Conservation (phyloP, 345 rosid genomes). For the Trapa incisa region DNA sequence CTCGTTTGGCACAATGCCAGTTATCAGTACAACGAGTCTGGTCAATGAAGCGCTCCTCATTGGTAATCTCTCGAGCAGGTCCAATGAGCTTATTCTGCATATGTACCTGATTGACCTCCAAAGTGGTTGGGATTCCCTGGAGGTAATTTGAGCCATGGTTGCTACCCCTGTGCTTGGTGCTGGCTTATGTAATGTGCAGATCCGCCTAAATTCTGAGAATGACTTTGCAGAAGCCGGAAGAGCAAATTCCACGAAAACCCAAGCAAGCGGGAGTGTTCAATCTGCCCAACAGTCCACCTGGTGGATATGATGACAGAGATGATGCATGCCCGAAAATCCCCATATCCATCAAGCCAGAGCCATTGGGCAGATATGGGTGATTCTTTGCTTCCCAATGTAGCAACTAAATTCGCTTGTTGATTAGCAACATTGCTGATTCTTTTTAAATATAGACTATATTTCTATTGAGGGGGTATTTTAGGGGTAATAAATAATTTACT, state of each 20-base stretch:
- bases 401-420: conserved; percentile 45
- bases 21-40: conserved; percentile 29
- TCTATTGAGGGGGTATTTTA: conserved; percentile 22
- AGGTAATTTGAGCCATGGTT: conserved; percentile 38
- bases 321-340: conserved; percentile 28
- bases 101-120: conserved; percentile 54
- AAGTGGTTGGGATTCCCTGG: conserved; percentile 56
- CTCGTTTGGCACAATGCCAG: conserved; percentile 26
- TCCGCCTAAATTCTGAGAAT: conserved; percentile 24
- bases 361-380: conserved; percentile 47
- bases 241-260: conserved; percentile 47
- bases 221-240: conserved; percentile 32
- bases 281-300: conserved; percentile 54
- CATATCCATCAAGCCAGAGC: conserved; percentile 39
- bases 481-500: too few relatives aligned
- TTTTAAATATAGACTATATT: conserved; percentile 74
- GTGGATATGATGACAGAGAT: conserved; percentile 39
- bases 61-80: conserved; percentile 20
- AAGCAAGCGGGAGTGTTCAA: conserved; percentile 51
- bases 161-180: conserved; percentile 29
- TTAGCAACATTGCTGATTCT: conserved; percentile 30
- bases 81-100: conserved; percentile 22
- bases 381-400: conserved; percentile 47
- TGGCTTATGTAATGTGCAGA: conserved; percentile 23
- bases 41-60: conserved; percentile 22